Evolutionary conservation across 306 rosid species (phyloP).

Genomic region (Astragalus membranaceus): DNA sequence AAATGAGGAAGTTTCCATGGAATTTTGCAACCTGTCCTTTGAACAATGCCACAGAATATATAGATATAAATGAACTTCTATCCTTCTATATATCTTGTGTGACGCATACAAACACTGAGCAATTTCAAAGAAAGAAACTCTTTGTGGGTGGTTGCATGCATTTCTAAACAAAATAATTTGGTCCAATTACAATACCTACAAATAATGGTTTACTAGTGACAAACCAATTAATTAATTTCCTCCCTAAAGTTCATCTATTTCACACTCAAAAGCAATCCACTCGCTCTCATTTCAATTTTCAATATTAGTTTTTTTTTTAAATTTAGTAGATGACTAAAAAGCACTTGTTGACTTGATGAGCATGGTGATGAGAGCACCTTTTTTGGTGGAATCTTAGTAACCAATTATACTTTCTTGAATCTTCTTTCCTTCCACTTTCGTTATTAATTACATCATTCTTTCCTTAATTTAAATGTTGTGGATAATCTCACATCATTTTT

Average conservation of each 20-base stretch:
- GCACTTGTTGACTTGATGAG: slow-evolving; percentile 17
- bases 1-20: not conserved
- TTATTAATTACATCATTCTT: not conserved
- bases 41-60: not conserved
- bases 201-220: slow-evolving; percentile 5
- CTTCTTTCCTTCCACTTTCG: not conserved
- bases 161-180: not conserved
- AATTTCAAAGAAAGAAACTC: not conserved
- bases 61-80: too few species aligned
- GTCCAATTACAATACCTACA: not conserved
- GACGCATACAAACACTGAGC: slow-evolving; percentile 7
- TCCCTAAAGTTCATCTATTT: not conserved
- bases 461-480: not conserved
- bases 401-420: slow-evolving; percentile 16
- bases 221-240: slow-evolving; percentile 1
- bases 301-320: not conserved
- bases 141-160: not conserved
- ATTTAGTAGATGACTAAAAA: not conserved
- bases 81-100: not conserved
- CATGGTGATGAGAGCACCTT: slow-evolving; percentile 13
- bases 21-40: not conserved
- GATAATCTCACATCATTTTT: too few species aligned
- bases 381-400: slow-evolving; percentile 6
- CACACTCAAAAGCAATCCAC: slow-evolving; percentile 15
- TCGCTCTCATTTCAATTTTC: not conserved